Evolutionary conservation across 2,329 filamentous ascomycete genomes (phyloP), one percentile per base, ranked within the genome.

Genomic region (Huntiella moniliformis): DNA sequence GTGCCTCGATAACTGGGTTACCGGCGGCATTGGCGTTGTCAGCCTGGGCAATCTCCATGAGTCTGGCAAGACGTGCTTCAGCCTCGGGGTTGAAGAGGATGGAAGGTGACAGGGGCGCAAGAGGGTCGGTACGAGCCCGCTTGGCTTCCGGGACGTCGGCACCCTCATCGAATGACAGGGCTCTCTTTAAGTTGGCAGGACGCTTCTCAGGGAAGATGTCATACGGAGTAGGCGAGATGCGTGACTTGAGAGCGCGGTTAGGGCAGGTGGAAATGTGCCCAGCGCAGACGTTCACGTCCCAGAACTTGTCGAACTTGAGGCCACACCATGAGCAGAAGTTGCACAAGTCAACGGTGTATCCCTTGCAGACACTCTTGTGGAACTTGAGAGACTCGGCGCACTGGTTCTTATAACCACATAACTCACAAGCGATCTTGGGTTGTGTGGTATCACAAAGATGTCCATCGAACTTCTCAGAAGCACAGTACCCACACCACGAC

Each of bases 241-340:
- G 35, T 8, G 8, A 17, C 10, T 4, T 5, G 5, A 11, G 16
- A 13, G 45, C 15, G 4, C 41, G 28, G 5, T 22, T 31, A 22
- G 13, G 17, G 17, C 49, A 52, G 18, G 39, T 35, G 13, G n/a
- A 10, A 13, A 52, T 52, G 12, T 52, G 51, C 15, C 31, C 45
- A 17, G 40, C 35, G 22, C 44, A 42, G 7, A 46, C 16, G 13
- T 45, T 31, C 3, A 16, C 13, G 5, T 16, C 17, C 22, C 33
- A 39, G n/a, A 44, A 34, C 22, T 33, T 16, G 8, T 12, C 13
- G 12, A 51, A 44, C 6, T 39, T 5, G 6, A 40, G 28, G n/a
- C 40, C 44, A 46, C 53, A 56, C 42, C 52, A 56, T 2, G 53
- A 52, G 33, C 54, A 56, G 46, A 51, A 54, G 37, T 48, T 47